Percentiles rank a stretch among this genome's conserved stretches.
Conservation (phyloP, 768 basidiomycete species). For the Mycena metata region DNA sequence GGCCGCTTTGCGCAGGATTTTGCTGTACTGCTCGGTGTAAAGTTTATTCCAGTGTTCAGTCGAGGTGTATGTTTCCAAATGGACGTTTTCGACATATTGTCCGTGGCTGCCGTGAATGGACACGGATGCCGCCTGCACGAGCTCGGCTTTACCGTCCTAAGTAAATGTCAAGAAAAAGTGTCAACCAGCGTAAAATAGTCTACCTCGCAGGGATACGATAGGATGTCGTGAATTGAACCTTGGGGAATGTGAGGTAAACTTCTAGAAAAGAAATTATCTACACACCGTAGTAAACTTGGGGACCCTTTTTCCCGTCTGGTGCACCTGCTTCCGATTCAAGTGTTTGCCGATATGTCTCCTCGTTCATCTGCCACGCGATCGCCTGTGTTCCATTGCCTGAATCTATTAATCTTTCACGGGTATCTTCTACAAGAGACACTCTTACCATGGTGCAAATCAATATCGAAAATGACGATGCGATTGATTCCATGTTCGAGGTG, state of each 20-base stretch:
- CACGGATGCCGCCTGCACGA: slow-evolving; percentile 90
- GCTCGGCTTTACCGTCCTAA: slow-evolving; percentile 83
- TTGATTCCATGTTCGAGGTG: slow-evolving; percentile 84
- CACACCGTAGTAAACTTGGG: slow-evolving; percentile 79
- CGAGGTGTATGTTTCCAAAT: slow-evolving; percentile 79
- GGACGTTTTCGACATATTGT: slow-evolving; percentile 90
- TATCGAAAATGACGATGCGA: slow-evolving; percentile 89
- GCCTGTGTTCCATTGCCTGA: slow-evolving; percentile 96
- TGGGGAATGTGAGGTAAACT: not conserved
- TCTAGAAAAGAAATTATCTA: not conserved
- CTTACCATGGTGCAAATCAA: slow-evolving; percentile 88
- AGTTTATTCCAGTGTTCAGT: slow-evolving; percentile 79
- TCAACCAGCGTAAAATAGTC: slow-evolving; percentile 22
- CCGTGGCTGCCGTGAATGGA: slow-evolving; percentile 85
- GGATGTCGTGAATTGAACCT: slow-evolving; percentile 91
- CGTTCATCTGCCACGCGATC: slow-evolving; percentile 92
- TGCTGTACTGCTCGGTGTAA: slow-evolving; percentile 75
- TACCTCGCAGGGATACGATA: slow-evolving; percentile 94
- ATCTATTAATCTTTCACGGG: not conserved
- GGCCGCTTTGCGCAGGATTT: slow-evolving; percentile 74
- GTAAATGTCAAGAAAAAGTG: slow-evolving; percentile 5
- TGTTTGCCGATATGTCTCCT: slow-evolving; percentile 80
- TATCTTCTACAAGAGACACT: not conserved
- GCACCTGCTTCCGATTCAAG: slow-evolving; percentile 66
- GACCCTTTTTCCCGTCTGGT: slow-evolving; percentile 53